These are phyloP conservation scores for Grammothele lineata DNA, from an alignment of 768 basidiomycete genomes.

Conservation along the genomic window DNA sequence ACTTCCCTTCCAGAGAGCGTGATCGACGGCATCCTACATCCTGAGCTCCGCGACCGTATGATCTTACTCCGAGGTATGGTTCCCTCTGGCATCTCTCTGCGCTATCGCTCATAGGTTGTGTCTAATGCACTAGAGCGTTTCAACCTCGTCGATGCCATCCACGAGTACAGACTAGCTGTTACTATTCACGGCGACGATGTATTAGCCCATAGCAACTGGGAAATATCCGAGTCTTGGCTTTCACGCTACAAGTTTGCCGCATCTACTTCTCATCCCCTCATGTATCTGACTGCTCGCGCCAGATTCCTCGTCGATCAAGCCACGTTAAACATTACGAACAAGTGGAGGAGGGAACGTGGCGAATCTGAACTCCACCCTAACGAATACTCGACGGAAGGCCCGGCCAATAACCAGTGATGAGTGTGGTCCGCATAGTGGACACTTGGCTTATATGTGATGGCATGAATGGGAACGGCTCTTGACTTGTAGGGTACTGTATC, in stretches of 20 bases:
- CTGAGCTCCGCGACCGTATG: slow-evolving; percentile 86
- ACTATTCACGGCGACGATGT: slow-evolving; percentile 90
- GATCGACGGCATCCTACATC: slow-evolving; percentile 88
- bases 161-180: slow-evolving; percentile 64
- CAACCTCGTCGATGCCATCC: slow-evolving; percentile 74
- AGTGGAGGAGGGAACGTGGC: slow-evolving; percentile 85
- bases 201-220: slow-evolving; percentile 87
- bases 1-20: slow-evolving; percentile 76
- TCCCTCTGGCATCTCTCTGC: background rate
- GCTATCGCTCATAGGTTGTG: slow-evolving; percentile 1
- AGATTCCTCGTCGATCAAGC: slow-evolving; percentile 79
- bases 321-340: slow-evolving; percentile 69
- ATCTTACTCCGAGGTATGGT: slow-evolving; percentile 76
- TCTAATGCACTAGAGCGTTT: slow-evolving; percentile 63
- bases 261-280: background rate
- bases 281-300: background rate
- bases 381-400: slow-evolving; percentile 11
- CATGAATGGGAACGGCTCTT: no score
- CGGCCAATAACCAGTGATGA: no score
- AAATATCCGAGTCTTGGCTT: slow-evolving; percentile 80
- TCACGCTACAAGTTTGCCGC: slow-evolving; percentile 66
- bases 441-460: no score
- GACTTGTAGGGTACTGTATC: no score
- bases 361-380: slow-evolving; percentile 46
- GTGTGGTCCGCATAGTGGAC: background rate